These are phyloP conservation scores for Hortiboletus campestris DNA, from an alignment of 768 basidiomycete species.

Conservation along the genomic window DNA sequence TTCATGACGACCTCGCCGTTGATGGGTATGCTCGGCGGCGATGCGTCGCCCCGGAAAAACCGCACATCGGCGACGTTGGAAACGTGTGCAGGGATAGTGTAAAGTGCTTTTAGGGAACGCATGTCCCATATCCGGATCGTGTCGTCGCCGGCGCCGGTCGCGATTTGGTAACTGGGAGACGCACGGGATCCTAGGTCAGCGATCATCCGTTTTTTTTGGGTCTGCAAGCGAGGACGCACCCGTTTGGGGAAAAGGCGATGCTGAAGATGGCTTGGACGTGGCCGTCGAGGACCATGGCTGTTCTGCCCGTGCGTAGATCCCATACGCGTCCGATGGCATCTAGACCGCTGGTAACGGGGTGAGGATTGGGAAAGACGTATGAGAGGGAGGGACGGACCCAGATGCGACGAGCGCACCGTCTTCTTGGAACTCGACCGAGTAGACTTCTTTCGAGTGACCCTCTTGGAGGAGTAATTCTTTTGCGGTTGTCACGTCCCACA, in stretches of 20 bases:
- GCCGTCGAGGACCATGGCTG: slow-evolving; percentile 97
- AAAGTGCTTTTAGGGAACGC: slow-evolving; percentile 86
- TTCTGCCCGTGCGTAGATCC: slow-evolving; percentile 93
- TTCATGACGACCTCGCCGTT: slow-evolving; percentile 52
- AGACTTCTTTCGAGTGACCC: slow-evolving; percentile 97
- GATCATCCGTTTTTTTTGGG: background rate
- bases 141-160: slow-evolving; percentile 95
- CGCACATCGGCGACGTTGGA: slow-evolving; percentile 94
- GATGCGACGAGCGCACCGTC: slow-evolving; percentile 93
- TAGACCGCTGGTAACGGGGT: slow-evolving; percentile 61
- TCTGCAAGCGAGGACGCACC: slow-evolving; percentile 50
- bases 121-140: slow-evolving; percentile 99
- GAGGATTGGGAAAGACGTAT: background rate
- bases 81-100: slow-evolving; percentile 94
- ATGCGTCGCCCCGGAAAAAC: slow-evolving; percentile 78
- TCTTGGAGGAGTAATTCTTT: slow-evolving; percentile 89
- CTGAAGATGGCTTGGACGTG: slow-evolving; percentile 91
- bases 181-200: slow-evolving; percentile 6
- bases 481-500: slow-evolving; percentile 88
- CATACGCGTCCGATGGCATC: slow-evolving; percentile 97
- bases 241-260: slow-evolving; percentile 93
- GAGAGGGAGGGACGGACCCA: slow-evolving; percentile 54
- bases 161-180: slow-evolving; percentile 83
- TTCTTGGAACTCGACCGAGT: slow-evolving; percentile 91
- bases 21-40: slow-evolving; percentile 40